A percentile compares a stretch with the other conserved stretches of the same genome.
phyloP scores from a whole-genome alignment of 208 protist species.

The Zelonia costaricensis region DNA sequence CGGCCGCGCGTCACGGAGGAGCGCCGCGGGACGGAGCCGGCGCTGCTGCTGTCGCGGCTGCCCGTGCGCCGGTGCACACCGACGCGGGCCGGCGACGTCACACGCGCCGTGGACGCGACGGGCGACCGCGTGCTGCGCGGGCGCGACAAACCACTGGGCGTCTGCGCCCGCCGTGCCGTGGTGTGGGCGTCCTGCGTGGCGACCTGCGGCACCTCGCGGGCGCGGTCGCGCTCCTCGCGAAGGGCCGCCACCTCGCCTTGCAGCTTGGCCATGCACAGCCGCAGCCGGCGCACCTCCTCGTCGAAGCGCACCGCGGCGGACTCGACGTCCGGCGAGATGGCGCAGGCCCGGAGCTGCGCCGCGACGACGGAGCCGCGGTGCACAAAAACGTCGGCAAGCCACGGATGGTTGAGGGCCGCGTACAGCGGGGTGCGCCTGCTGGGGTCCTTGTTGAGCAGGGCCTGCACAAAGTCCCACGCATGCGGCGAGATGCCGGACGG shows the following conservation, averaged over 20 bases:
- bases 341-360: constrained; percentile 46
- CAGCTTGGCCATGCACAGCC: constrained; percentile 73
- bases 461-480: constrained; percentile 78
- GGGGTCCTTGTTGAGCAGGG: constrained; percentile 91
- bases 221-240: constrained; percentile 58
- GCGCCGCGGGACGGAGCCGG: constrained; percentile 31
- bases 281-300: constrained; percentile 67
- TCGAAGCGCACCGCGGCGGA: constrained; percentile 76
- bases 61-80: constrained; percentile 35
- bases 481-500: constrained; percentile 65
- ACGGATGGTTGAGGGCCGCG: constrained; percentile 85
- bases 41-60: constrained; percentile 53
- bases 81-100: constrained; percentile 36
- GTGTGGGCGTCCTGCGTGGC: constrained; percentile 32
- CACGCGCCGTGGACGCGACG: constrained; percentile 35
- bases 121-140: constrained; percentile 42
- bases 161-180: constrained; percentile 65
- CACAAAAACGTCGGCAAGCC: constrained; percentile 81
- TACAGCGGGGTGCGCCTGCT: constrained; percentile 86
- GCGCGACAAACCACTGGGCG: constrained; percentile 53
- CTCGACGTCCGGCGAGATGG: constrained; percentile 48
- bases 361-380: constrained; percentile 76
- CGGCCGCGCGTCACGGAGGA: constrained; percentile 53
- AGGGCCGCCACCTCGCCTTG: constrained; percentile 67
- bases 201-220: constrained; percentile 25